A percentile compares a stretch with the other conserved stretches of the same genome.
These are phyloP conservation scores for Cylindrotheca closterium DNA, from an alignment of 108 stramenopile genomes.

Conservation along the genomic window DNA sequence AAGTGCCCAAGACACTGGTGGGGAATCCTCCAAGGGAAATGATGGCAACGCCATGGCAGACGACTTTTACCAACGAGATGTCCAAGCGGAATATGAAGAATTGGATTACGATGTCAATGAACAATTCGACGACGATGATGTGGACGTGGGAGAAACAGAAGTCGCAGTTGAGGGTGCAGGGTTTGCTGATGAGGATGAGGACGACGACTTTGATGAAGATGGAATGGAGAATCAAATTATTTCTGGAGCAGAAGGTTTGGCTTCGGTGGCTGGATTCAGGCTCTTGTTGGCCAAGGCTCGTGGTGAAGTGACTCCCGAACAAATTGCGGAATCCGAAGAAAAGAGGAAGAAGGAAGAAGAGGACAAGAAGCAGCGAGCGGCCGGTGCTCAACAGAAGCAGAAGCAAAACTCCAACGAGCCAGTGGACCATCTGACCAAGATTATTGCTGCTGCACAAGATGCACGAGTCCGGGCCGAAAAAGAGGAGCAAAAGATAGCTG, in stretches of 20 bases:
- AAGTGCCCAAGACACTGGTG: constrained; percentile 15
- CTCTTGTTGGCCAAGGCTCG: constrained; percentile 76
- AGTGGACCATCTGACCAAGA: constrained; percentile 48
- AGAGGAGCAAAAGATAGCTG: constrained; percentile 16
- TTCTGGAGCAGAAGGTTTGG: constrained; percentile 68
- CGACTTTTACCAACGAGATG: constrained; percentile 86
- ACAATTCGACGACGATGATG: constrained; percentile 90
- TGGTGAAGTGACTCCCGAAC: constrained; percentile 52
- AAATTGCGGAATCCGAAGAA: constrained; percentile 36
- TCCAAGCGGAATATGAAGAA: constrained; percentile 84
- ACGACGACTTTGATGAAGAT: constrained; percentile 55
- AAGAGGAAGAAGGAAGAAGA: constrained; percentile 35
- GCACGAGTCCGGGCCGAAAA: constrained; percentile 38
- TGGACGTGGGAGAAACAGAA: constrained; percentile 79
- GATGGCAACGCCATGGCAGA: constrained; percentile 86
- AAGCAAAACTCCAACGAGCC: constrained; percentile 9
- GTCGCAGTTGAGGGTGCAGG: constrained; percentile 56
- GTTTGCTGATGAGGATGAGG: constrained; percentile 54
- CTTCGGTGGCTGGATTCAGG: constrained; percentile 71
- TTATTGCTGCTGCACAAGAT: constrained; percentile 57
- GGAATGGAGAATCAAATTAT: constrained; percentile 40
- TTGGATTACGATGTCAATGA: constrained; percentile 89
- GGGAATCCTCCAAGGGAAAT: constrained; percentile 41
- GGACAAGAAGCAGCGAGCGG: constrained; percentile 7
- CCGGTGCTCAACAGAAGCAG: constrained; percentile 11